Evolutionary conservation across 768 basidiomycete species (phyloP), one percentile per base, ranked within the genome.

Genomic region (Cubamyces lactineus): DNA sequence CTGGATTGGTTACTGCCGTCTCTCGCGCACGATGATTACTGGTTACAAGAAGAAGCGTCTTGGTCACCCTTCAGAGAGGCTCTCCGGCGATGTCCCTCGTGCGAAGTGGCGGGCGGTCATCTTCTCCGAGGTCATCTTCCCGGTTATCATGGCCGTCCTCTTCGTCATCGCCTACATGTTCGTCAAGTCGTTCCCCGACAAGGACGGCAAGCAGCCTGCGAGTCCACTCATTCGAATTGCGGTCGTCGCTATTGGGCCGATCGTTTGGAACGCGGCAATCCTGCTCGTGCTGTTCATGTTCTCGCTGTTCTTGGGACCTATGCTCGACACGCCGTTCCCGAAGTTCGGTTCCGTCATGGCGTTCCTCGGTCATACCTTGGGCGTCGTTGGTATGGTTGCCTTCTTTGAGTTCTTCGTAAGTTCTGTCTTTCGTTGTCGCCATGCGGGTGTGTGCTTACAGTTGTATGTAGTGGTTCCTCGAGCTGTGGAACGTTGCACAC

Each of bases 1-100:
- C 5, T 99, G 97, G 97, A 96, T 98, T 67, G 96, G 97, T 0
- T 99, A 98, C 76, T 99, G 97, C 74, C 92, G 97, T 55, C 80
- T 99, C 48, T 94, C 94, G n/a, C 83, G 97, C 53, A 99, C 97
- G 17, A 91, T 94, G 86, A 96, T 99, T 72, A 99, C 97, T 17
- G 97, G 97, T n/a, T 99, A 95, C 86, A 98, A 98, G 85, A 93
- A 92, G 81, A 98, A 98, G 83, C 86, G 87, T 67, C 86, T 99
- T 6, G 97, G 97, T 21, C 91, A 94, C 71, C 97, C 97, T 1
- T 98, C 96, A 0, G 96, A 98, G 76, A 98, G 97, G 76, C 82
- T 98, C 26, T 96, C 96, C 5, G 91, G 91, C 54, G 97, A 98
- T 72, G 89, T 94, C 39, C 96, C 97, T 19, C 87, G 96, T 48